A percentile compares a stretch with the other conserved stretches of the same genome.
Conservation (phyloP, 345 rosid genomes). For the Arabidopsis thaliana region TAIR10.1 NC_003076.8:17526501-17527000, state of each 20-base stretch:
- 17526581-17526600: conserved; percentile 2
- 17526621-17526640: not conserved
- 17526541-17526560: not conserved
- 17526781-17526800: not conserved
- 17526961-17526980: conserved; percentile 27
- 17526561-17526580: conserved; percentile 8
- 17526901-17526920: conserved; percentile 17
- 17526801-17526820: conserved; percentile 6
- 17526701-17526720: conserved; percentile 18
- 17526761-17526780: conserved; percentile 26
- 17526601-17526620: not conserved
- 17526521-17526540: conserved; percentile 29
- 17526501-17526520: conserved; percentile 35
- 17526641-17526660: conserved; percentile 19
- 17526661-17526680: conserved; percentile 39
- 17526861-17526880: conserved; percentile 19
- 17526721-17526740: conserved; percentile 39
- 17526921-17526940: conserved; percentile 15
- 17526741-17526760: conserved; percentile 48
- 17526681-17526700: conserved; percentile 37
- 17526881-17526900: conserved; percentile 15
- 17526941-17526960: conserved; percentile 13
- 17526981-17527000: not conserved
- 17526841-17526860: conserved; percentile 43
- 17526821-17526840: conserved; percentile 18